Evolutionary conservation across 2,329 filamentous ascomycete species (phyloP).

Genomic region (Ceratocystis ficicola): DNA sequence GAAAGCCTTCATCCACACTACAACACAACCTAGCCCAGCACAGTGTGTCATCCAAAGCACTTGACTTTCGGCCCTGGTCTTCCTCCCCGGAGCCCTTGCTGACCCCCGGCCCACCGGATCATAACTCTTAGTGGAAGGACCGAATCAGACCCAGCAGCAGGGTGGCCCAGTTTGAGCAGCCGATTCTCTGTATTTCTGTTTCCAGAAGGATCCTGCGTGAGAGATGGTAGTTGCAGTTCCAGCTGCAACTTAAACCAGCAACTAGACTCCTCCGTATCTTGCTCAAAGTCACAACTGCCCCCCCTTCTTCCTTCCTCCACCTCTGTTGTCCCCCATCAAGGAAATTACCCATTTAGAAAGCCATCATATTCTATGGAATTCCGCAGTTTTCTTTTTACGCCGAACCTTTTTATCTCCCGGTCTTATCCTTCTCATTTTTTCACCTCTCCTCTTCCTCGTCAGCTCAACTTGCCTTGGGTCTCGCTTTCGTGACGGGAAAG

Average conservation of each 20-base stretch:
- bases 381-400: not conserved
- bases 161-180: not conserved
- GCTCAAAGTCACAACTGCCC: not conserved
- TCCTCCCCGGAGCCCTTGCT: constrained; percentile 2
- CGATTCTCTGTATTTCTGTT: not conserved
- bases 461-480: not conserved
- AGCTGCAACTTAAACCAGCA: too few species aligned
- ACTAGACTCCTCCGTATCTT: not conserved
- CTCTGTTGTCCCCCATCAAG: not conserved
- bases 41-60: not conserved
- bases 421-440: not conserved
- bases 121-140: constrained; percentile 1
- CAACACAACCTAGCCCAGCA: not conserved
- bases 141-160: not conserved
- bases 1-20: not conserved
- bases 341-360: not conserved
- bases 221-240: not conserved
- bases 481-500: not conserved
- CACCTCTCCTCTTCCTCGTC: not conserved
- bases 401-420: not conserved
- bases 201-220: not conserved
- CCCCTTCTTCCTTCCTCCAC: not conserved
- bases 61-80: not conserved
- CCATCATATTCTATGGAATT: not conserved
- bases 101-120: not conserved